Evolutionary conservation across 2,329 filamentous ascomycete species (phyloP).

Genomic region (Xylaria arbuscula): DNA sequence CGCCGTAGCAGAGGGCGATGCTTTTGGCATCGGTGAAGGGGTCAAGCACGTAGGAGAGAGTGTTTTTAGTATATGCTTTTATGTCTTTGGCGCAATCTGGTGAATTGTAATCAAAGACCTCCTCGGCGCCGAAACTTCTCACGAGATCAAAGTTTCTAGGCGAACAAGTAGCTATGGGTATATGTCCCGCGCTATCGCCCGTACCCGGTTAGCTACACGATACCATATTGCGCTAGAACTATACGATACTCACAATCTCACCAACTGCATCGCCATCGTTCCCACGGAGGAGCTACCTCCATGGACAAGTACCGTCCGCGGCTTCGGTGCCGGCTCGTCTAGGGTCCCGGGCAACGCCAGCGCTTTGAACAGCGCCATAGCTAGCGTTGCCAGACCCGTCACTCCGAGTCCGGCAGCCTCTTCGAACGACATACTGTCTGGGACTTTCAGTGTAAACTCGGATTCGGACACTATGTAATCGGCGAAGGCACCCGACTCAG

Average conservation of each 20-base stretch:
- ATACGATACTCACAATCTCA: slow-evolving; percentile 41
- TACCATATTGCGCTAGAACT: neutral
- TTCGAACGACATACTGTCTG: slow-evolving; percentile 48
- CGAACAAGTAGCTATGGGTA: slow-evolving; percentile 20
- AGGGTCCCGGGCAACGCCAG: slow-evolving; percentile 46
- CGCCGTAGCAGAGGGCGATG: slow-evolving; percentile 50
- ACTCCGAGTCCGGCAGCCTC: slow-evolving; percentile 48
- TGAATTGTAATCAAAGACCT: slow-evolving; percentile 21
- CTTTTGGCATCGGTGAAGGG: slow-evolving; percentile 49
- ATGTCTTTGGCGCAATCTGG: slow-evolving; percentile 41
- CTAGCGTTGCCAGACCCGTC: slow-evolving; percentile 46
- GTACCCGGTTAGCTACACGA: neutral
- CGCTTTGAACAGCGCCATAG: slow-evolving; percentile 48
- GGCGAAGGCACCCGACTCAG: slow-evolving; percentile 51
- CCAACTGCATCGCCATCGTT: slow-evolving; percentile 57
- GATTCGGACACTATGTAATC: slow-evolving; percentile 50
- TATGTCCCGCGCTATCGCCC: neutral
- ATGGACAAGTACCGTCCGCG: slow-evolving; percentile 55
- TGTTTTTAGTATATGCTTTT: slow-evolving; percentile 50
- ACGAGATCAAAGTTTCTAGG: slow-evolving; percentile 16
- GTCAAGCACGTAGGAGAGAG: slow-evolving; percentile 53
- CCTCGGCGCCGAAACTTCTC: slow-evolving; percentile 15
- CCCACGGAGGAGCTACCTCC: slow-evolving; percentile 59
- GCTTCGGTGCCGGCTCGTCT: slow-evolving; percentile 33
- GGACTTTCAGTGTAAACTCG: slow-evolving; percentile 49